Conservation (phyloP, 805 yeast genomes). For the Yarrowia sp. region DNA sequence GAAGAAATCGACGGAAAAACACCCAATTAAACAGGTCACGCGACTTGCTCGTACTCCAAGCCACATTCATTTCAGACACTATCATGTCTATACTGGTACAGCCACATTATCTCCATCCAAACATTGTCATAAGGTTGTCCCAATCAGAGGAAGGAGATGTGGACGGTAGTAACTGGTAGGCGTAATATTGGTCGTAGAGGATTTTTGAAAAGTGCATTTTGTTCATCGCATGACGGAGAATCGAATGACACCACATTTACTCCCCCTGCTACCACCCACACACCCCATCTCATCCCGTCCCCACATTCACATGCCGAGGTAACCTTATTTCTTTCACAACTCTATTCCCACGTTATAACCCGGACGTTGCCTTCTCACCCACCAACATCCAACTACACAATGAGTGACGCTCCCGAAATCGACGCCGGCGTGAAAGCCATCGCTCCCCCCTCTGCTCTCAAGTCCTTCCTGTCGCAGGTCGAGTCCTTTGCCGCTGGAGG, state of each 20-base stretch:
- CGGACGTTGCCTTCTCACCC: slow-evolving; percentile 5
- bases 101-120: neutral
- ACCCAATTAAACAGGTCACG: neutral
- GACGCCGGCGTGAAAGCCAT: slow-evolving; percentile 19
- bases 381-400: neutral
- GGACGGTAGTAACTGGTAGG: neutral
- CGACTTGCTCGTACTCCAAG: neutral
- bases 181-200: neutral
- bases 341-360: neutral
- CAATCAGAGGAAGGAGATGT: neutral
- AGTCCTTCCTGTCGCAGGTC: slow-evolving; percentile 47
- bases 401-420: slow-evolving; percentile 27
- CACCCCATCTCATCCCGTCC: neutral
- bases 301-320: slow-evolving; percentile 24
- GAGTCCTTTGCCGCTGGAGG: slow-evolving; percentile 93
- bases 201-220: too few species aligned
- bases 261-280: neutral
- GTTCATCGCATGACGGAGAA: neutral
- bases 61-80: neutral
- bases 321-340: neutral
- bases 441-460: slow-evolving; percentile 25
- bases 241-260: neutral
- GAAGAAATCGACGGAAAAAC: too few species aligned
- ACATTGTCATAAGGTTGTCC: neutral
- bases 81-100: neutral